Evolutionary conservation across 768 basidiomycete species (phyloP).

Genomic region (Coprinopsis strossmayeri): DNA sequence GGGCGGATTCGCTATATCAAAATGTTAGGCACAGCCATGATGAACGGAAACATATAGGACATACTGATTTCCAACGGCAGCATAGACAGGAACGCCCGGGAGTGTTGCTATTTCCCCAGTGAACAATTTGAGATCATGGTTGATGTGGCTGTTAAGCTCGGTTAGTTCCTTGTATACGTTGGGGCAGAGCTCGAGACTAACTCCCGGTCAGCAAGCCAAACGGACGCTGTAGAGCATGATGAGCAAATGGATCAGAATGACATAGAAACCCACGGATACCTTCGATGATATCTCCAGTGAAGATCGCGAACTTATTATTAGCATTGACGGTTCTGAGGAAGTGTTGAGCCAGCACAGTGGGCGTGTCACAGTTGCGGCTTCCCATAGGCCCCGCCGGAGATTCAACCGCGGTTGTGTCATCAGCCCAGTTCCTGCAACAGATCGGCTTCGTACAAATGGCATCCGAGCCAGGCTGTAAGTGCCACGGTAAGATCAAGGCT

Average conservation of each 20-base stretch:
- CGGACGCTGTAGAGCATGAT: conserved; percentile 28
- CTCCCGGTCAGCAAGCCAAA: conserved; percentile 42
- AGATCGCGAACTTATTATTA: conserved; percentile 43
- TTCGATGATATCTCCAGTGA: conserved; percentile 62
- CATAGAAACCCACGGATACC: conserved; percentile 22
- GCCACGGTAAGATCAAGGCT: too few relatives aligned
- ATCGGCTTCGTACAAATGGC: conserved; percentile 56
- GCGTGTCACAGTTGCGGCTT: conserved; percentile 46
- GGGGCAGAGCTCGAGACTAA: not conserved
- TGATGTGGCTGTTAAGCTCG: conserved; percentile 31
- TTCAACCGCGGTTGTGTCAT: conserved; percentile 27
- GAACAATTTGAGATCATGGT: conserved; percentile 37
- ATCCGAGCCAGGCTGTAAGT: conserved; percentile 40
- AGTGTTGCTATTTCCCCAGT: conserved; percentile 37
- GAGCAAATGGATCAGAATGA: not conserved
- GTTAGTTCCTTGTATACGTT: not conserved
- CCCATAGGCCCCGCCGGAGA: conserved; percentile 45
- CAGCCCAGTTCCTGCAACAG: conserved; percentile 49
- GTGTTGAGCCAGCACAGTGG: conserved; percentile 34
- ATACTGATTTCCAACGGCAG: conserved; percentile 49
- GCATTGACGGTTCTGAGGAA: conserved; percentile 37
- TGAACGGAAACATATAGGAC: conserved; percentile 11
- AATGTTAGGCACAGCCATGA: not conserved
- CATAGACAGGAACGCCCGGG: conserved; percentile 37
- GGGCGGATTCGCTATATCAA: conserved; percentile 43